These are phyloP conservation scores for Lindgomyces ingoldianus DNA, from an alignment of 495 filamentous ascomycete species.

Conservation along the genomic window DNA sequence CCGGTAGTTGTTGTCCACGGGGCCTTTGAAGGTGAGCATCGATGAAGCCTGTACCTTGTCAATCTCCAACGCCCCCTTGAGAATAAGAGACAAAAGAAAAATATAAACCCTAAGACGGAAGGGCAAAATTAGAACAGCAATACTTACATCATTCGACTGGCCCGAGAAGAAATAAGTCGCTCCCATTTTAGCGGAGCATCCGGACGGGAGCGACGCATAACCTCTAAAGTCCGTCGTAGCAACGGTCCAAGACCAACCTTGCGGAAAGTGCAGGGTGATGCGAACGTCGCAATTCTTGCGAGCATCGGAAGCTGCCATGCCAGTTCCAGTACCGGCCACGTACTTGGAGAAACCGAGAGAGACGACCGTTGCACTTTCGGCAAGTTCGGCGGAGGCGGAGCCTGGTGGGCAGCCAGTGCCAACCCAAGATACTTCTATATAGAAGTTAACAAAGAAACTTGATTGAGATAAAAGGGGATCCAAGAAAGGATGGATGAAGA, in stretches of 20 bases:
- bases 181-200: constrained; percentile 11
- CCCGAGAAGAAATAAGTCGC: constrained; percentile 13
- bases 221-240: constrained; percentile 16
- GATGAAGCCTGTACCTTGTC: not conserved
- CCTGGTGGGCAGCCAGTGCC: constrained; percentile 22
- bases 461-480: not conserved
- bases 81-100: not conserved
- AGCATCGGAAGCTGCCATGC: constrained; percentile 11
- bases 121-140: too few relatives aligned
- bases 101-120: too few relatives aligned
- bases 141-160: constrained; percentile 17
- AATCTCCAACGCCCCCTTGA: not conserved
- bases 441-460: not conserved
- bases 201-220: constrained; percentile 11
- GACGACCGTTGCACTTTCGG: constrained; percentile 14
- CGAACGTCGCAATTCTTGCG: constrained; percentile 26
- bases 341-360: constrained; percentile 23
- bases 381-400: constrained; percentile 10
- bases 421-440: constrained; percentile 20
- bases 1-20: constrained; percentile 22
- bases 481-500: not conserved
- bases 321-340: constrained; percentile 17
- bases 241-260: constrained; percentile 18
- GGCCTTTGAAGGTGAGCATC: constrained; percentile 16
- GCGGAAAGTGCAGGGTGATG: constrained; percentile 23